phyloP scores from a whole-genome alignment of 768 basidiomycete species.

The Russula olivacea region DNA sequence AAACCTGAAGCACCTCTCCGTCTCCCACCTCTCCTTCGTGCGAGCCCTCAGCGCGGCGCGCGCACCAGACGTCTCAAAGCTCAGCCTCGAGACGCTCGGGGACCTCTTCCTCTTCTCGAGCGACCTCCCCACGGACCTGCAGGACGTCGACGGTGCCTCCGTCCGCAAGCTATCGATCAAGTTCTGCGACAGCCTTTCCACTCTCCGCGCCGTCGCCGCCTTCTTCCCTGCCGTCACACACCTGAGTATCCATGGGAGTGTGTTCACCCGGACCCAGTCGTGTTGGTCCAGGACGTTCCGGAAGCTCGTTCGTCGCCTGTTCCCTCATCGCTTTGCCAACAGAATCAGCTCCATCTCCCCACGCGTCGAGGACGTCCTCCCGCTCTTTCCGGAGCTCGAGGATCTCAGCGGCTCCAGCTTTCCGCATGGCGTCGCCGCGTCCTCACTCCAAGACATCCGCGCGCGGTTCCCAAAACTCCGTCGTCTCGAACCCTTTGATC shows the following conservation, averaged over 20 bases:
- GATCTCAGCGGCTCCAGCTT: conserved; percentile 21
- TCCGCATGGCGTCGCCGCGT: conserved; percentile 16
- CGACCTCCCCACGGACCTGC: conserved; percentile 18
- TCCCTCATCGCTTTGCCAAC: conserved; percentile 13
- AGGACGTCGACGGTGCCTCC: conserved; percentile 12
- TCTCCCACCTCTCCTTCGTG: conserved; percentile 20
- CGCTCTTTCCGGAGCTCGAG: conserved; percentile 21
- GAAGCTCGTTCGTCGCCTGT: conserved; percentile 8
- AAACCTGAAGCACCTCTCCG: conserved; percentile 19
- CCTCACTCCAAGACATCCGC: conserved; percentile 18
- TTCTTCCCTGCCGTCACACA: conserved; percentile 20
- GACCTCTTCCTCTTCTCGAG: conserved; percentile 23
- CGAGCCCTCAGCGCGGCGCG: conserved; percentile 20
- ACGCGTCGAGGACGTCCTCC: conserved; percentile 21
- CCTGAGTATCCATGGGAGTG: conserved; percentile 19
- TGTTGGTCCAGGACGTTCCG: conserved; percentile 14
- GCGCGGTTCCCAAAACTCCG: conserved; percentile 21
- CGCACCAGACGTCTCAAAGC: background rate
- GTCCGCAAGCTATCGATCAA: conserved; percentile 20
- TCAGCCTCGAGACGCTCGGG: conserved; percentile 17
- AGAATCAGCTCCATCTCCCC: conserved; percentile 16
- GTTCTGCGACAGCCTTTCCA: conserved; percentile 21
- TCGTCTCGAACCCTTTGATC: conserved; percentile 20
- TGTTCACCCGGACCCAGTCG: conserved; percentile 14
- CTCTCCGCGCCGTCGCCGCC: conserved; percentile 19